phyloP scores from a whole-genome alignment of 2,329 filamentous ascomycete genomes.

The Penicillium sp. region DNA sequence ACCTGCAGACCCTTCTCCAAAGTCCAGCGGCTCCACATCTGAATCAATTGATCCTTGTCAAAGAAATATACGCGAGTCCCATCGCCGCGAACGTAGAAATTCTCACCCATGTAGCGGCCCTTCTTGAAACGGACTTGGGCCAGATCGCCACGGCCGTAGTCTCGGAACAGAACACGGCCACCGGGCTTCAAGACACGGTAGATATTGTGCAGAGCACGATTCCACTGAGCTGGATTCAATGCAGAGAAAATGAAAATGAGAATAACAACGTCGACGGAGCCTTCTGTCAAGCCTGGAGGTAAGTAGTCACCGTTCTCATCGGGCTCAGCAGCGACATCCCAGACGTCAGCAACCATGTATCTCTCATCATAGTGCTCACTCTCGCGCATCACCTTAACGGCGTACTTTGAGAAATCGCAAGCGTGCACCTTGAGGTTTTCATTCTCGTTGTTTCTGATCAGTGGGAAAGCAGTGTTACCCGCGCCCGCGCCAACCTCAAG shows the following conservation, averaged over 20 bases:
- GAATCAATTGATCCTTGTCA: slow-evolving; percentile 74
- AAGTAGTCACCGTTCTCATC: slow-evolving; percentile 52
- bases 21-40: slow-evolving; percentile 68
- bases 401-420: slow-evolving; percentile 93
- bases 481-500: slow-evolving; percentile 93
- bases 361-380: slow-evolving; percentile 72
- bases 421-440: slow-evolving; percentile 79
- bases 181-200: slow-evolving; percentile 82
- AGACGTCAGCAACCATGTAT: slow-evolving; percentile 83
- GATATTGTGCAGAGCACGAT: slow-evolving; percentile 75
- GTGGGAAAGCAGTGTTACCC: slow-evolving; percentile 93
- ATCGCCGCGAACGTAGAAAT: slow-evolving; percentile 94
- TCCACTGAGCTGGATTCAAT: slow-evolving; percentile 80
- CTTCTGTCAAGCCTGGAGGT: slow-evolving; percentile 72
- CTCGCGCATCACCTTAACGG: slow-evolving; percentile 84
- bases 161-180: slow-evolving; percentile 89
- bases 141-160: slow-evolving; percentile 93
- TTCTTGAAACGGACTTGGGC: slow-evolving; percentile 98
- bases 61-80: slow-evolving; percentile 98
- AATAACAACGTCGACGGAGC: slow-evolving; percentile 84
- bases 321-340: slow-evolving; percentile 73
- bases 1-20: slow-evolving; percentile 35
- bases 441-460: slow-evolving; percentile 82
- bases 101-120: slow-evolving; percentile 88
- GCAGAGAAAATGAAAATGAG: slow-evolving; percentile 98